These are phyloP conservation scores for Colletotrichum sp. DNA, from an alignment of 2,329 filamentous ascomycete species.

Conservation along the genomic window DNA sequence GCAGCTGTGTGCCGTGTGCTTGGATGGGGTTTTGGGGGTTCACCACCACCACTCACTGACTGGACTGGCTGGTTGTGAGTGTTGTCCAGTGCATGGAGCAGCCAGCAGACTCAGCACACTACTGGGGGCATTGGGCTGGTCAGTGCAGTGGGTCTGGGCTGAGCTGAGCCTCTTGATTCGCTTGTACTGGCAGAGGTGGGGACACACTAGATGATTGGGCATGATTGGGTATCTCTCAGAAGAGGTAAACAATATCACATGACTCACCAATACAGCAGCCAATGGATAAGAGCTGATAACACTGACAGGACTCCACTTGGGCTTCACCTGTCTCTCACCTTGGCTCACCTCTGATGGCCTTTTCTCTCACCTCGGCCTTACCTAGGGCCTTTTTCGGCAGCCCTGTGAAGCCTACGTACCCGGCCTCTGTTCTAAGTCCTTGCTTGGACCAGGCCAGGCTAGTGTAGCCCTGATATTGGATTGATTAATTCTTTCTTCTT, in stretches of 20 bases:
- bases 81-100: not conserved
- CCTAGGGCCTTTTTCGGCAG: not conserved
- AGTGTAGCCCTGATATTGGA: not conserved
- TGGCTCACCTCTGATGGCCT: not conserved
- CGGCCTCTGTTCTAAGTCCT: not conserved
- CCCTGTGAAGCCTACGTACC: not conserved
- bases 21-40: not conserved
- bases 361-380: not conserved
- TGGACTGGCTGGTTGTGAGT: not conserved
- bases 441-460: not conserved
- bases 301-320: not conserved
- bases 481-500: not conserved
- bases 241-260: not conserved
- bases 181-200: not conserved
- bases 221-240: not conserved
- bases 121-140: not conserved
- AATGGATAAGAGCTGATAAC: not conserved
- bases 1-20: not conserved
- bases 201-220: not conserved
- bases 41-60: not conserved
- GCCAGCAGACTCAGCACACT: not conserved
- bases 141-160: not conserved
- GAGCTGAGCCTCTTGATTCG: not conserved
- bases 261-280: rapidly evolving
- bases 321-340: not conserved